Evolutionary conservation across 805 yeast genomes (phyloP).

Genomic region (Kodamaea restingae): DNA sequence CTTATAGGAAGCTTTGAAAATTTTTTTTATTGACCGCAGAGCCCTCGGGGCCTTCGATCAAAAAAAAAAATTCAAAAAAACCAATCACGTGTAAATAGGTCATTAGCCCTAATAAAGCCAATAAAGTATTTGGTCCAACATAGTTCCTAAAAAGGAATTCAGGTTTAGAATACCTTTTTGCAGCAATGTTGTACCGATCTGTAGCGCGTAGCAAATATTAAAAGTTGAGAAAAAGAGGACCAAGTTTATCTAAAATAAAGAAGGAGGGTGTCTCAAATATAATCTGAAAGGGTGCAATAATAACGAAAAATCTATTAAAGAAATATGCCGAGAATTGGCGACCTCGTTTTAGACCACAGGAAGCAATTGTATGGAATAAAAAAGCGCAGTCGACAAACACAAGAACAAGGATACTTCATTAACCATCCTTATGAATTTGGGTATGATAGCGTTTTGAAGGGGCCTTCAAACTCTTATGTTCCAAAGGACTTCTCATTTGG

Average conservation of each 20-base stretch:
- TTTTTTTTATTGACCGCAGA: background rate
- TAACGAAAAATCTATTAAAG: no score
- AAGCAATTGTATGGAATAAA: background rate
- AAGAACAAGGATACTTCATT: background rate
- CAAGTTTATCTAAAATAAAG: no score
- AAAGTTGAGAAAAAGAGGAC: background rate
- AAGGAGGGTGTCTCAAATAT: no score
- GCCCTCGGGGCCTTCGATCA: background rate
- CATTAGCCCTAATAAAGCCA: background rate
- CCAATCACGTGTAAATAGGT: background rate
- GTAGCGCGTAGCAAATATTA: background rate
- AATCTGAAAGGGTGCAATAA: no score
- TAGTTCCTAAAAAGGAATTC: no score
- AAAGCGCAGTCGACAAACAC: background rate
- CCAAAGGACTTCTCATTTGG: background rate
- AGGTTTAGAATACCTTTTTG: no score
- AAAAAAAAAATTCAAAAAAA: background rate
- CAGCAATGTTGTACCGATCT: no score
- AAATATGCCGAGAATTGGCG: background rate
- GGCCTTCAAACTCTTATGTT: background rate
- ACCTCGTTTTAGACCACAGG: conserved; percentile 1
- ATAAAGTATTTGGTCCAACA: no score
- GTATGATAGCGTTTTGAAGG: background rate
- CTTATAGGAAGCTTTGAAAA: conserved; percentile 1
- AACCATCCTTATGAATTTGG: no score